These are phyloP conservation scores for Phytophthora podocarpi DNA, from an alignment of 352 stramenopile species.

Conservation along the genomic window DNA sequence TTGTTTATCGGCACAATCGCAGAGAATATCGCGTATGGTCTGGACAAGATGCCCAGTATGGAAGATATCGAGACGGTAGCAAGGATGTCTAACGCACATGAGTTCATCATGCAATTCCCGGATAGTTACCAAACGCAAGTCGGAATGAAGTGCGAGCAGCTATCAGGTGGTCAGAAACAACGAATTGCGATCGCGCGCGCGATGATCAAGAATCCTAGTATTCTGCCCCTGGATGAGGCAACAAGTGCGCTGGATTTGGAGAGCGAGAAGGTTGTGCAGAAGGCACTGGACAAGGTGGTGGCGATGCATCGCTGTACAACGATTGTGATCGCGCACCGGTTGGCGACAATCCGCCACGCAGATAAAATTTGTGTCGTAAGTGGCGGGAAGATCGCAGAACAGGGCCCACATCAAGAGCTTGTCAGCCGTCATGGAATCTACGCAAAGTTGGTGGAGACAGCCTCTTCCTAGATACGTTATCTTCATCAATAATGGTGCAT, in stretches of 20 bases:
- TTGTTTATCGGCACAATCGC: conserved; percentile 65
- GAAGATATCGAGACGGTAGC: conserved; percentile 86
- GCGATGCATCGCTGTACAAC: conserved; percentile 75
- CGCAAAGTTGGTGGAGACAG: too few relatives aligned
- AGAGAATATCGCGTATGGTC: conserved; percentile 61
- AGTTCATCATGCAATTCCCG: conserved; percentile 91
- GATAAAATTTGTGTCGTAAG: conserved; percentile 54
- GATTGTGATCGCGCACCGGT: conserved; percentile 93
- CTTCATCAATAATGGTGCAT: too few relatives aligned
- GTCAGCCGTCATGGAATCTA: conserved; percentile 30
- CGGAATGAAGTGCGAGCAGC: conserved; percentile 92
- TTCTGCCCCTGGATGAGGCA: conserved; percentile 92
- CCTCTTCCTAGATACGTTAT: too few relatives aligned
- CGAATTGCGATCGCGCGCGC: conserved; percentile 93
- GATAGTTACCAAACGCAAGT: conserved; percentile 94
- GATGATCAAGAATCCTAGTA: conserved; percentile 86
- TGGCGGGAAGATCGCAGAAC: conserved; percentile 25
- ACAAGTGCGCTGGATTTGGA: conserved; percentile 87
- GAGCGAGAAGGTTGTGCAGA: conserved; percentile 85
- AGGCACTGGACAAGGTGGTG: conserved; percentile 71
- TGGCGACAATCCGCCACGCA: conserved; percentile 93
- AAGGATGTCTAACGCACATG: conserved; percentile 90
- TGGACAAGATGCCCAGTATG: conserved; percentile 33
- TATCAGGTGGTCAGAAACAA: conserved; percentile 73
- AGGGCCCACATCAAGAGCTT: conserved; percentile 25